Evolutionary conservation across 306 rosid genomes (phyloP).

Genomic region (Ormosia emarginata): DNA sequence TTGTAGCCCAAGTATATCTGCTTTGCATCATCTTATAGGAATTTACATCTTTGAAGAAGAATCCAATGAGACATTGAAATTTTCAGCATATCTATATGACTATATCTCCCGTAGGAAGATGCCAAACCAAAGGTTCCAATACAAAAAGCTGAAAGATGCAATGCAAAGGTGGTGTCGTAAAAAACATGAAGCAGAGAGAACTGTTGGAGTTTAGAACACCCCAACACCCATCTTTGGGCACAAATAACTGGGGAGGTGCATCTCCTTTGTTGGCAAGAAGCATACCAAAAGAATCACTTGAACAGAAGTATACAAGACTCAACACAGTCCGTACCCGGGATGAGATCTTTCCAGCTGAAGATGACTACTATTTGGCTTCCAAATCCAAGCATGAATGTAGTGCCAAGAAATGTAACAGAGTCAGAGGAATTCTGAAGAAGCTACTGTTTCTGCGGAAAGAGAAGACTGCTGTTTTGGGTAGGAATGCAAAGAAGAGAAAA

Average conservation of each 20-base stretch:
- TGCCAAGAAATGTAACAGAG: neutral
- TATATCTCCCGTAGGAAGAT: too few relatives aligned
- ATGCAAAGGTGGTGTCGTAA: neutral
- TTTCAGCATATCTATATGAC: neutral
- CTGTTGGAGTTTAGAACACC: conserved; percentile 63
- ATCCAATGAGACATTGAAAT: conserved; percentile 27
- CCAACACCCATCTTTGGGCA: conserved; percentile 64
- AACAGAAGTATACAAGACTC: conserved; percentile 51
- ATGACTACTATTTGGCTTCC: neutral
- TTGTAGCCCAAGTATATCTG: neutral
- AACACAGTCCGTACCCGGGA: conserved; percentile 32
- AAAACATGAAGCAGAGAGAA: conserved; percentile 32
- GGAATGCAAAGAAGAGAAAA: conserved; percentile 23
- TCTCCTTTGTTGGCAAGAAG: conserved; percentile 79
- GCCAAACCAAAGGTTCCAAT: neutral
- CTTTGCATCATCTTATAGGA: neutral
- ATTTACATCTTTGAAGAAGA: conserved; percentile 20
- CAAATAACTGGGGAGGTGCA: conserved; percentile 80
- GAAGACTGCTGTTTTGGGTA: conserved; percentile 27
- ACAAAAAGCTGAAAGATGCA: neutral
- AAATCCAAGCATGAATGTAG: neutral
- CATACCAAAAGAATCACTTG: conserved; percentile 64
- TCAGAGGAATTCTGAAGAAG: conserved; percentile 21
- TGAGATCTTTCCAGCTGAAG: conserved; percentile 42
- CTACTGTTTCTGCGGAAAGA: conserved; percentile 21